Base-by-base conservation (phyloP, 352 stramenopile genomes). In the Phytophthora pisi region DNA sequence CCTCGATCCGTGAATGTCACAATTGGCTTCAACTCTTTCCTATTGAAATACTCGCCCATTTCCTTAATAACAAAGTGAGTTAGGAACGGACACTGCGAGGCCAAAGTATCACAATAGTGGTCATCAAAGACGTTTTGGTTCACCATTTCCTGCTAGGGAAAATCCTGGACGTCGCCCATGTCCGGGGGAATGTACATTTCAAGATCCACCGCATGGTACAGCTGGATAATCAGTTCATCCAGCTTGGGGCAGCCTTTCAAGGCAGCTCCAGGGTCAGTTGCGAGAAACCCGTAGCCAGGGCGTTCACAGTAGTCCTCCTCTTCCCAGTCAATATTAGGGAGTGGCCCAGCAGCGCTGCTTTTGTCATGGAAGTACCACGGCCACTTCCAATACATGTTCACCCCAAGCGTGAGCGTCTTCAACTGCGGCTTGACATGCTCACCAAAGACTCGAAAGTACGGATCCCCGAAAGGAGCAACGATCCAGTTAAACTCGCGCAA, bases 301-400 rank as follows among this genome's bases (percentile, higher is more conserved):
- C 58, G 49, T 18, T 57, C 51, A 0, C 28, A 46, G n/a, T 54
- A 59, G n/a, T 40, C 5, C 28, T 42, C 20, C 4, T 68, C 20
- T 34, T 64, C 65, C 38, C 45, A 62, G 11, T 42, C 46, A 24
- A 20, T 51, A 53, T 30, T 42, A 34, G 57, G 51, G 18, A 56
- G 18, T 3, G 2, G 13, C 4, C 59, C 38, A 45, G 65, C 42
- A 54, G 52, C 34, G 18, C 64, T 51, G 2, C 47, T 66, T 0
- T 28, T 56, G 1, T 75, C 54, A 1, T 42, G 18, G 42, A 81
- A 81, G 43, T 84, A 81, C 38, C 20, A 38, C 6, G 20, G 6
- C 73, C 73, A 84, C 30, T 72, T 51, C 71, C 77, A 82, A 8
- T 69, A 24, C 71, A 82, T 81, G 40, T 68, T 76, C 20, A 82